phyloP scores from a whole-genome alignment of 2,329 filamentous ascomycete genomes.

The Fusarium udum region DNA sequence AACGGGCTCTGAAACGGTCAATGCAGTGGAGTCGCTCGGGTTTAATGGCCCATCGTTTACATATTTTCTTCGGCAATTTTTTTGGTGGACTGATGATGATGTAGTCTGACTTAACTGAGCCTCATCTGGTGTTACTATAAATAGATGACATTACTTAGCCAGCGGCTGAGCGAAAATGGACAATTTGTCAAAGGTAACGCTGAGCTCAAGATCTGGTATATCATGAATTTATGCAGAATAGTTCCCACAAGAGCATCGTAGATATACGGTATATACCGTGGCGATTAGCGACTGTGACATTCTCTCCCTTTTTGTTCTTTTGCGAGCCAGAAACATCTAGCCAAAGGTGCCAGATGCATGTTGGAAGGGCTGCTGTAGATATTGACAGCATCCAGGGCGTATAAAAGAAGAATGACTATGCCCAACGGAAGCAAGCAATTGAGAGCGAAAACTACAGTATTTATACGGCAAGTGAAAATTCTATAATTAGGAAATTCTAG shows the following conservation, averaged over 20 bases:
- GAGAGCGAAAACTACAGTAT: background rate
- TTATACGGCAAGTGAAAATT: background rate
- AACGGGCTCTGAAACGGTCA: background rate
- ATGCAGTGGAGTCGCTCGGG: background rate
- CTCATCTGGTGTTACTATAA: background rate
- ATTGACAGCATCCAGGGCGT: no score
- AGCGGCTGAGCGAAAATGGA: background rate
- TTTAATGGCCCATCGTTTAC: background rate
- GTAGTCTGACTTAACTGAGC: background rate
- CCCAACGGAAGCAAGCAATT: fast-evolving
- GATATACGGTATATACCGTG: background rate
- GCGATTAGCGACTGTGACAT: background rate
- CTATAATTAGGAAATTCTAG: background rate
- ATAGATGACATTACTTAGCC: background rate
- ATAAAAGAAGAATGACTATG: fast-evolving
- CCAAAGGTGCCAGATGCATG: background rate
- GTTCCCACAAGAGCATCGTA: fast-evolving
- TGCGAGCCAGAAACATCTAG: no score
- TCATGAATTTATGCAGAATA: background rate
- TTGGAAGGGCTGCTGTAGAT: background rate
- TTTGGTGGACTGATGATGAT: background rate
- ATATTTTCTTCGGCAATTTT: background rate
- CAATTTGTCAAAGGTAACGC: background rate
- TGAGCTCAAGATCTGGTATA: background rate
- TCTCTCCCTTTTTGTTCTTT: background rate